These are phyloP conservation scores for Podaxis sp. DNA, from an alignment of 768 basidiomycete species.

Conservation along the genomic window DNA sequence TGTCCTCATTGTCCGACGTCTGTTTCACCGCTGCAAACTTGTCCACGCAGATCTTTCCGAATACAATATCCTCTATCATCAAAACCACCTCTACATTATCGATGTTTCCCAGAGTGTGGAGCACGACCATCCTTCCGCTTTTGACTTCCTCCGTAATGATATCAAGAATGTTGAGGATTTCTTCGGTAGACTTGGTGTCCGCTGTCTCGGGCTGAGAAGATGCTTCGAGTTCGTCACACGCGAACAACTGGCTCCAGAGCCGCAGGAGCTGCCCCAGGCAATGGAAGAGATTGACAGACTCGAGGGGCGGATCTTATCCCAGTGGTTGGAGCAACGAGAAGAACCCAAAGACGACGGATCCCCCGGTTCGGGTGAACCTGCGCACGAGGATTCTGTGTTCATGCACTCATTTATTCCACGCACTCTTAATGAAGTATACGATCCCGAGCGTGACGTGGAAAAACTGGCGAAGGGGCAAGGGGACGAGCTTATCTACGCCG, in stretches of 20 bases:
- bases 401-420: constrained; percentile 90
- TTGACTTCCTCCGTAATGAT: constrained; percentile 92
- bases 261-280: neutral
- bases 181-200: constrained; percentile 73
- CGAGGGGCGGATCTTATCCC: constrained; percentile 32
- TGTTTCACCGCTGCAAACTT: constrained; percentile 89
- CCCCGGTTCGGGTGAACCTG: constrained; percentile 23
- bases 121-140: constrained; percentile 94
- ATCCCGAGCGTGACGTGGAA: constrained; percentile 91
- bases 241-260: constrained; percentile 31
- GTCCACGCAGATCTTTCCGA: constrained; percentile 98
- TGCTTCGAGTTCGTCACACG: constrained; percentile 88
- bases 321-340: constrained; percentile 41
- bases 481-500: constrained; percentile 76
- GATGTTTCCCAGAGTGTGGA: constrained; percentile 99
- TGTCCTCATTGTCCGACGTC: constrained; percentile 69
- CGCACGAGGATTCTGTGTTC: constrained; percentile 87
- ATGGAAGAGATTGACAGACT: constrained; percentile 25
- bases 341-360: constrained; percentile 14
- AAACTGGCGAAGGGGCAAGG: constrained; percentile 68
- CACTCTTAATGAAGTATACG: constrained; percentile 86
- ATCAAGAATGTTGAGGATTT: constrained; percentile 92
- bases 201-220: constrained; percentile 70
- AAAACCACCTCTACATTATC: constrained; percentile 83
- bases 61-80: constrained; percentile 93